These are phyloP conservation scores for Ulota crispa DNA, from an alignment of 225 moss, liverwort and hornwort genomes.

Conservation along the genomic window DNA sequence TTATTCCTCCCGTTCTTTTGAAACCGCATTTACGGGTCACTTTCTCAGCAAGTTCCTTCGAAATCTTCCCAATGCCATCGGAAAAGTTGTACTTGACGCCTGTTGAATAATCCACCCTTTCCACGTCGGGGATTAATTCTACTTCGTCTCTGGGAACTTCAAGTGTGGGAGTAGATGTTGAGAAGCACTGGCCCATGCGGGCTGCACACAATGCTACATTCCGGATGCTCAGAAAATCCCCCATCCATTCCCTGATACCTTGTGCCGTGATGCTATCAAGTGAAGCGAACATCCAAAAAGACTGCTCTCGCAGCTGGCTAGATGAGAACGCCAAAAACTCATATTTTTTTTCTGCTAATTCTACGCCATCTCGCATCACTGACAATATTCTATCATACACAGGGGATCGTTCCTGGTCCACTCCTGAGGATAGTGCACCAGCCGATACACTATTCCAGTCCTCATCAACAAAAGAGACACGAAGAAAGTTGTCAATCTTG, in stretches of 20 bases:
- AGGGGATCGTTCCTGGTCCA: slow-evolving; percentile 41
- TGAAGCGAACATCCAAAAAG: slow-evolving; percentile 91
- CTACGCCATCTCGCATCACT: slow-evolving; percentile 57
- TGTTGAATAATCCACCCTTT: slow-evolving; percentile 36
- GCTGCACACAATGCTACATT: slow-evolving; percentile 93
- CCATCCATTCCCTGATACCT: slow-evolving; percentile 76
- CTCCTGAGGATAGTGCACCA: slow-evolving; percentile 50
- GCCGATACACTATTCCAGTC: slow-evolving; percentile 43
- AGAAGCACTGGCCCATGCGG: slow-evolving; percentile 97
- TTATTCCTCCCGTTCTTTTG: slow-evolving; percentile 36
- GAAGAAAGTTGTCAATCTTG: slow-evolving; percentile 67
- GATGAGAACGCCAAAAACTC: slow-evolving; percentile 88
- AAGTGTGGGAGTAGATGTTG: slow-evolving; percentile 75
- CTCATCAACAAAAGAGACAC: slow-evolving; percentile 83
- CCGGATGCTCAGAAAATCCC: slow-evolving; percentile 68
- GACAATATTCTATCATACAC: slow-evolving; percentile 55
- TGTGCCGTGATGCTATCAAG: slow-evolving; percentile 38
- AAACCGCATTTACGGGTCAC: slow-evolving; percentile 65
- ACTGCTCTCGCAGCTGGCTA: slow-evolving; percentile 79
- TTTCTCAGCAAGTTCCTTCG: slow-evolving; percentile 55
- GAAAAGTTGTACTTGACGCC: slow-evolving; percentile 68
- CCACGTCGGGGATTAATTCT: slow-evolving; percentile 56
- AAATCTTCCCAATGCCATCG: slow-evolving; percentile 91
- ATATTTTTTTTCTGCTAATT: slow-evolving; percentile 57
- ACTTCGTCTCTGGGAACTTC: slow-evolving; percentile 51